These are phyloP conservation scores for Colletotrichum sansevieriae DNA, from an alignment of 2,329 filamentous ascomycete species.

Conservation along the genomic window DNA sequence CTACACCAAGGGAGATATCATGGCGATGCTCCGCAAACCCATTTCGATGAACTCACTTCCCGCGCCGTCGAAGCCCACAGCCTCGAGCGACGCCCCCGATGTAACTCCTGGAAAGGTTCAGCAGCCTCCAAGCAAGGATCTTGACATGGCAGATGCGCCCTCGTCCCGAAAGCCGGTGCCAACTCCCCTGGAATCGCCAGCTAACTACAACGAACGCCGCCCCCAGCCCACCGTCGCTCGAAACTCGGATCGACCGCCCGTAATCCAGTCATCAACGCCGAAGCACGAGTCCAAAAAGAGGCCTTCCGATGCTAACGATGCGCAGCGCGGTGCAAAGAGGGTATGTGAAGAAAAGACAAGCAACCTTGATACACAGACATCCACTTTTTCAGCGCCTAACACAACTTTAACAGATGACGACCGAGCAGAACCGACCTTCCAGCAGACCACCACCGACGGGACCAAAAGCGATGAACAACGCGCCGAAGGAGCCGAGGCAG, in stretches of 20 bases:
- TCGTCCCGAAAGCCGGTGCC: conserved; percentile 8
- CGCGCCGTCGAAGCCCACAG: conserved; percentile 46
- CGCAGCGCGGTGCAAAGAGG: conserved; percentile 54
- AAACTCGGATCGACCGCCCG: conserved; percentile 46
- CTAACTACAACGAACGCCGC: conserved; percentile 20
- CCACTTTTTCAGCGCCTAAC: conserved; percentile 19
- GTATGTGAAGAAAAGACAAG: conserved; percentile 50
- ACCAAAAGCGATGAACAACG: conserved; percentile 33
- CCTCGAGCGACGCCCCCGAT: conserved; percentile 39
- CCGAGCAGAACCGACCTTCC: conserved; percentile 34
- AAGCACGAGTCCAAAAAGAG: conserved; percentile 56
- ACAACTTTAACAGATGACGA: conserved; percentile 33
- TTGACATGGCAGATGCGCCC: conserved; percentile 40
- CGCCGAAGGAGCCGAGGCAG: conserved; percentile 44
- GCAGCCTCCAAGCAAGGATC: conserved; percentile 25
- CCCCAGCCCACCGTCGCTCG: conserved; percentile 30
- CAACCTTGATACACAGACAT: not conserved
- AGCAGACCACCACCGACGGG: conserved; percentile 41
- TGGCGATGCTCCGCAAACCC: conserved; percentile 62
- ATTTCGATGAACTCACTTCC: conserved; percentile 47
- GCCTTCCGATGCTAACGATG: conserved; percentile 54
- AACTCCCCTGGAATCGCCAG: conserved; percentile 16
- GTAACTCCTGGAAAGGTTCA: not conserved
- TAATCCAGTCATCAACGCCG: conserved; percentile 55
- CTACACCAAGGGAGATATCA: conserved; percentile 78